Conservation (phyloP, 495 filamentous ascomycete genomes). For the Trichoderma gamsii region DNA sequence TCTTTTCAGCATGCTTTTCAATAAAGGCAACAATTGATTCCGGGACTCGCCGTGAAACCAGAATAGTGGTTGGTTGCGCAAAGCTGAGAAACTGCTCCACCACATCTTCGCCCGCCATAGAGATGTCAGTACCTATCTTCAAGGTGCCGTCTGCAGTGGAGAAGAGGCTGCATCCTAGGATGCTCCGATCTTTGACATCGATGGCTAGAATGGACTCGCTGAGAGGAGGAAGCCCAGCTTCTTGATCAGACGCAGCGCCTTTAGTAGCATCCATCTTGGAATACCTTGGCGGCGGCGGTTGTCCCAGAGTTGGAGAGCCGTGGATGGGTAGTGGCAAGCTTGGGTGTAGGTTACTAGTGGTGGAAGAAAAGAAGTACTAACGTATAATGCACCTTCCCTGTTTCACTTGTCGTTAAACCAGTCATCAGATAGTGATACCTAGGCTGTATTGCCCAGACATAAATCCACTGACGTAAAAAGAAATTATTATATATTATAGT, state of each 20-base stretch:
- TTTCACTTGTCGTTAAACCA: no score
- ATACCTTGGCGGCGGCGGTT: neutral
- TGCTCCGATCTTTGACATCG: conserved; percentile 64
- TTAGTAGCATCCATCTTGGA: neutral
- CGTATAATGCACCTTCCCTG: no score
- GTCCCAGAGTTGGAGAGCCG: neutral
- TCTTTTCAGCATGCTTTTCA: conserved; percentile 33
- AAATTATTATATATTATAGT: no score
- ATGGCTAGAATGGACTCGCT: conserved; percentile 61
- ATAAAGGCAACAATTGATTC: conserved; percentile 48
- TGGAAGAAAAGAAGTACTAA: no score
- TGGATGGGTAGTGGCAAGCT: neutral
- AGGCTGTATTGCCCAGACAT: no score
- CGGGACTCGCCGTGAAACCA: conserved; percentile 66
- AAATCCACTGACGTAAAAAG: no score
- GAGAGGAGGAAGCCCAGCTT: neutral
- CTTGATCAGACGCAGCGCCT: neutral
- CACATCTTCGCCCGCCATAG: conserved; percentile 60
- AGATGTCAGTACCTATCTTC: conserved; percentile 76
- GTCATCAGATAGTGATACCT: no score
- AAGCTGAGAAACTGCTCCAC: conserved; percentile 72
- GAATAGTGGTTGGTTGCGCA: conserved; percentile 71
- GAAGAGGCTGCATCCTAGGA: conserved; percentile 86
- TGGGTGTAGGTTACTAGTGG: no score
- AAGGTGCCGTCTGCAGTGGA: conserved; percentile 66